A percentile compares a stretch with the other conserved stretches of the same genome.
These are phyloP conservation scores for Acmispon strigosus DNA, from an alignment of 306 rosid genomes.

Conservation along the genomic window DNA sequence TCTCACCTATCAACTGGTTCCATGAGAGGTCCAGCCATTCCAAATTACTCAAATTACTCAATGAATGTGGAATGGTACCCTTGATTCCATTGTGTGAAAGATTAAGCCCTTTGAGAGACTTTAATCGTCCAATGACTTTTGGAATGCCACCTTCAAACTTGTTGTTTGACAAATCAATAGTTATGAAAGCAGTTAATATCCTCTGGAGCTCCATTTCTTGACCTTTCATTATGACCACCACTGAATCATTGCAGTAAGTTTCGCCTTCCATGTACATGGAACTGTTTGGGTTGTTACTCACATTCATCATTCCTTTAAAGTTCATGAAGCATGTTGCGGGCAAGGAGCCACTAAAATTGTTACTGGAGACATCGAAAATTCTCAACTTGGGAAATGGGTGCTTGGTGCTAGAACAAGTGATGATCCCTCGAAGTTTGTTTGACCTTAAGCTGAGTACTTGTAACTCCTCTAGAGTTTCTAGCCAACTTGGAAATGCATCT, in stretches of 20 bases:
- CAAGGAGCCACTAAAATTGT: slow-evolving; percentile 25
- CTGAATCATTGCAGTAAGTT: neutral
- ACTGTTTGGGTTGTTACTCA: neutral
- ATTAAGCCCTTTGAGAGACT: slow-evolving; percentile 20
- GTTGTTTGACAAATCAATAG: slow-evolving; percentile 32
- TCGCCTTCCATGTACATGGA: neutral
- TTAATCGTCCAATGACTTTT: neutral
- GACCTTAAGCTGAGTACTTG: slow-evolving; percentile 29
- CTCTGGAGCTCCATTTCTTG: accelerated
- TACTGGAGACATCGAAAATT: slow-evolving; percentile 29
- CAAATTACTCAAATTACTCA: neutral
- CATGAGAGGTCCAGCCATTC: neutral
- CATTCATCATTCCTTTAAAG: slow-evolving; percentile 25
- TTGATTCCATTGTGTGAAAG: slow-evolving; percentile 2
- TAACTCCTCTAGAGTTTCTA: slow-evolving; percentile 16
- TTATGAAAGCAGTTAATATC: neutral
- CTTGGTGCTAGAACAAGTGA: neutral
- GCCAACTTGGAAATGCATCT: slow-evolving; percentile 30
- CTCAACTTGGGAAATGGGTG: neutral
- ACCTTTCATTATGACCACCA: slow-evolving; percentile 21
- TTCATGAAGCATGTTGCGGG: slow-evolving; percentile 21
- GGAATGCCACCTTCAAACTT: slow-evolving; percentile 34
- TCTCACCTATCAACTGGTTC: neutral
- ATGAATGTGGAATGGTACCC: neutral
- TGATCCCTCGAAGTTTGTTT: slow-evolving; percentile 29